Conservation (phyloP, 108 stramenopile species). For the Nitzschia palea region DNA sequence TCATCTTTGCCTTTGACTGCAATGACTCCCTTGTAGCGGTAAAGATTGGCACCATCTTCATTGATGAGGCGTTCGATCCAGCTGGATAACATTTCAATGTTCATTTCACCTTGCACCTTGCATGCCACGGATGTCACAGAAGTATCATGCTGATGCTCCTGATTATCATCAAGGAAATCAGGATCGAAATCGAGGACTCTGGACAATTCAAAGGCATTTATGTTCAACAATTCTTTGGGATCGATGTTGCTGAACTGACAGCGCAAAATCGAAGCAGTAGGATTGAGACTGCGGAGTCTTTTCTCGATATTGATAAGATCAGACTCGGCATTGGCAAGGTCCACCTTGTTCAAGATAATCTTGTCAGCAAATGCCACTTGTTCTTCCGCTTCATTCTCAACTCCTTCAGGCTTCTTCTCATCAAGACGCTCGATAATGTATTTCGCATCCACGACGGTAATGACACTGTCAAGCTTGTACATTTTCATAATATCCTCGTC, state of each 20-base stretch:
- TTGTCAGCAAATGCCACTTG: conserved; percentile 93
- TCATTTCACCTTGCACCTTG: conserved; percentile 67
- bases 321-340: conserved; percentile 48
- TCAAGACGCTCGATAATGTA: conserved; percentile 73
- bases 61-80: conserved; percentile 75
- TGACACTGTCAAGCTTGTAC: conserved; percentile 86
- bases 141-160: conserved; percentile 75
- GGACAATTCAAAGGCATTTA: conserved; percentile 76
- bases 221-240: conserved; percentile 77
- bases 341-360: conserved; percentile 85
- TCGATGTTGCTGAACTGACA: conserved; percentile 39
- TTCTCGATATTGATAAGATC: conserved; percentile 45
- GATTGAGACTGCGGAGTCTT: conserved; percentile 53
- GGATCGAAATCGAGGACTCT: conserved; percentile 88
- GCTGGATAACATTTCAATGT: conserved; percentile 50
- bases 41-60: conserved; percentile 87
- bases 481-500: conserved; percentile 76
- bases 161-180: conserved; percentile 65
- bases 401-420: conserved; percentile 85
- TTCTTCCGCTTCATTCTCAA: conserved; percentile 94
- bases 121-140: conserved; percentile 65
- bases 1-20: conserved; percentile 79
- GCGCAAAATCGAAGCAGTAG: conserved; percentile 50
- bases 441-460: conserved; percentile 96
- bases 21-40: conserved; percentile 93